These are phyloP conservation scores for Thielaviopsis populi DNA, from an alignment of 2,329 filamentous ascomycete genomes.

Conservation along the genomic window DNA sequence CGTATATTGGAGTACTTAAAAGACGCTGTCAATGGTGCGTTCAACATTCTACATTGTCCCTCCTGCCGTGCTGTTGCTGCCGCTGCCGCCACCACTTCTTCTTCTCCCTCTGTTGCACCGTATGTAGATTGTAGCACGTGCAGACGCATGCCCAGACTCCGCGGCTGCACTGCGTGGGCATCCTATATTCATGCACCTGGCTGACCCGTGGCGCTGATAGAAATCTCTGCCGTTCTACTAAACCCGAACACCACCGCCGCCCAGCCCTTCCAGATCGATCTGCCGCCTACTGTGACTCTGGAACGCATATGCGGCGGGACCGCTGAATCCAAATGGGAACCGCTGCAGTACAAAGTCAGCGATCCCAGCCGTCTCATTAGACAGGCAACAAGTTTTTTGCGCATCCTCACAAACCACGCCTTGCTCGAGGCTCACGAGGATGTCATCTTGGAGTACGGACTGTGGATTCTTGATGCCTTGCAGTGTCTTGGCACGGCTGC, in stretches of 20 bases:
- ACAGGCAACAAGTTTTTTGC: slow-evolving; percentile 32
- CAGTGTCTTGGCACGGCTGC: slow-evolving; percentile 30
- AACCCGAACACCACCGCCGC: slow-evolving; percentile 7
- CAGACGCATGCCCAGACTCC: neutral
- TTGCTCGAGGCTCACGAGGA: slow-evolving; percentile 24
- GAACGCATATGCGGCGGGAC: slow-evolving; percentile 22
- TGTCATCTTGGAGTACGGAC: slow-evolving; percentile 25
- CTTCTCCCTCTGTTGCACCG: neutral
- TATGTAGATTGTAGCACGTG: neutral
- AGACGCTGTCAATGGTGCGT: slow-evolving; percentile 16
- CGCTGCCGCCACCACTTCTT: no score
- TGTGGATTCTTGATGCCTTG: slow-evolving; percentile 37
- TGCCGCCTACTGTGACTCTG: slow-evolving; percentile 29
- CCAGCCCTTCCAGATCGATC: slow-evolving; percentile 20
- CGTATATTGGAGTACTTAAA: slow-evolving; percentile 15
- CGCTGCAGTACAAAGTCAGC: slow-evolving; percentile 28
- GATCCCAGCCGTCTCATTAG: slow-evolving; percentile 31
- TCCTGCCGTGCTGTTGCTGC: neutral
- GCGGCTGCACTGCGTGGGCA: neutral
- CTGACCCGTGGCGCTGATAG: slow-evolving; percentile 5
- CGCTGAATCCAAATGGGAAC: slow-evolving; percentile 20
- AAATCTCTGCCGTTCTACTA: slow-evolving; percentile 15
- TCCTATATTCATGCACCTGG: neutral
- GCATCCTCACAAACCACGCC: slow-evolving; percentile 30
- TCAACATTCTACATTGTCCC: neutral